phyloP scores from a whole-genome alignment of 2,329 filamentous ascomycete genomes.

The Colletotrichum sp. region DNA sequence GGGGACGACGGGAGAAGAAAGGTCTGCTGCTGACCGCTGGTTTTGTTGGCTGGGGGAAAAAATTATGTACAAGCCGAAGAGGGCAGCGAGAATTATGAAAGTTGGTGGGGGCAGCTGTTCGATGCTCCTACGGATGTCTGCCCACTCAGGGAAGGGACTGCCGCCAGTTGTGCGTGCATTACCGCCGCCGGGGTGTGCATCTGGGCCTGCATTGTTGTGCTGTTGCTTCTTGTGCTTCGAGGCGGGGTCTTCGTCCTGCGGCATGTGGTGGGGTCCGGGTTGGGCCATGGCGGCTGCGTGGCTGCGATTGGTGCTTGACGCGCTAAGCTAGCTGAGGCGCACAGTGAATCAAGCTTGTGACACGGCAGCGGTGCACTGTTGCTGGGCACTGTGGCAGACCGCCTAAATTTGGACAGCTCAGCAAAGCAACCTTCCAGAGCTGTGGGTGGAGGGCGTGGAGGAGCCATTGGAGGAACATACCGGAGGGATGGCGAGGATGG shows the following conservation, averaged over 20 bases:
- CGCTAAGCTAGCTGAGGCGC: background rate
- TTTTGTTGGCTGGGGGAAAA: conserved; percentile 33
- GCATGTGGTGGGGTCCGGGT: conserved; percentile 33
- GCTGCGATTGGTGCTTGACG: background rate
- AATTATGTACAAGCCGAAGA: conserved; percentile 40
- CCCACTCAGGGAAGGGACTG: conserved; percentile 7
- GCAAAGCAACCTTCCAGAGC: background rate
- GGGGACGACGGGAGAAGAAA: conserved; percentile 27
- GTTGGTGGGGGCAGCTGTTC: conserved; percentile 50
- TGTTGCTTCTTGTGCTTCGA: conserved; percentile 25
- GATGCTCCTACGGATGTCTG: conserved; percentile 29
- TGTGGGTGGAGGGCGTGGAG: background rate
- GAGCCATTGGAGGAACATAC: background rate
- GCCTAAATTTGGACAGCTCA: background rate
- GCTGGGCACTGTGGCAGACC: background rate
- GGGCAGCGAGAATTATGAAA: conserved; percentile 43
- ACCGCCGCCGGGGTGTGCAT: background rate
- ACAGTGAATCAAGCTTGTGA: conserved; percentile 9
- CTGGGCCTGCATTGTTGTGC: conserved; percentile 14
- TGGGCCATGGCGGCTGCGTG: conserved; percentile 27
- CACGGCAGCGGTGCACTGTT: background rate
- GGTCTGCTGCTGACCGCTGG: conserved; percentile 23
- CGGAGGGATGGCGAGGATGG: background rate
- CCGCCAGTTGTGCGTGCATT: background rate
- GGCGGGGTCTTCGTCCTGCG: conserved; percentile 36